phyloP scores from a whole-genome alignment of 2,329 filamentous ascomycete genomes.

The Fusarium multiceps region DNA sequence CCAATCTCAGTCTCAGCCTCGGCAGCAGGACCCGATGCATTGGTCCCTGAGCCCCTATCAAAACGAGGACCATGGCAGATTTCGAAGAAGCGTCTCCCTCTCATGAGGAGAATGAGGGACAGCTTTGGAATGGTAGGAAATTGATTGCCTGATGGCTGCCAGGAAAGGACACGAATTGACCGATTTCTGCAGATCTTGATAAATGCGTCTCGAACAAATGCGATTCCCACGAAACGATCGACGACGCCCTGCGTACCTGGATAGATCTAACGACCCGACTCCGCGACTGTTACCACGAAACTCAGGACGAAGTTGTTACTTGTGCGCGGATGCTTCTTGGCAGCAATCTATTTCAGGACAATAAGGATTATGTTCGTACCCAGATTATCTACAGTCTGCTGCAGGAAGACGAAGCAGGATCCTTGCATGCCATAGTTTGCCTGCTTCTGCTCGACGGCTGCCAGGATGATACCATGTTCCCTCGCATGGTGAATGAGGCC shows the following conservation, averaged over 20 bases:
- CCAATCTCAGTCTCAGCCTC: slow-evolving; percentile 18
- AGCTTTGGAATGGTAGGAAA: slow-evolving; percentile 85
- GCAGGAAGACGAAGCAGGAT: slow-evolving; percentile 84
- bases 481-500: slow-evolving; percentile 86
- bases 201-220: slow-evolving; percentile 60
- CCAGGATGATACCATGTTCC: slow-evolving; percentile 79
- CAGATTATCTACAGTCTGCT: slow-evolving; percentile 93
- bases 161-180: slow-evolving; percentile 18
- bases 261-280: slow-evolving; percentile 80
- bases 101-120: slow-evolving; percentile 83
- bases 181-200: slow-evolving; percentile 58
- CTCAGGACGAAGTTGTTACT: slow-evolving; percentile 81
- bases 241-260: slow-evolving; percentile 87
- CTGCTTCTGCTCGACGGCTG: slow-evolving; percentile 90
- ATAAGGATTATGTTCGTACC: slow-evolving; percentile 87
- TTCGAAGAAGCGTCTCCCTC: slow-evolving; percentile 71
- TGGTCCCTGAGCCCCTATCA: slow-evolving; percentile 44
- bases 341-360: slow-evolving; percentile 77
- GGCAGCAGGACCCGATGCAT: slow-evolving; percentile 50
- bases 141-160: neutral
- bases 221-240: slow-evolving; percentile 71
- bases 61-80: slow-evolving; percentile 63
- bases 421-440: slow-evolving; percentile 84
- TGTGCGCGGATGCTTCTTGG: slow-evolving; percentile 84
- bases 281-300: slow-evolving; percentile 78